Evolutionary conservation across 148 eudicot species (phyloP).

Genomic region (Simmondsia chinensis): DNA sequence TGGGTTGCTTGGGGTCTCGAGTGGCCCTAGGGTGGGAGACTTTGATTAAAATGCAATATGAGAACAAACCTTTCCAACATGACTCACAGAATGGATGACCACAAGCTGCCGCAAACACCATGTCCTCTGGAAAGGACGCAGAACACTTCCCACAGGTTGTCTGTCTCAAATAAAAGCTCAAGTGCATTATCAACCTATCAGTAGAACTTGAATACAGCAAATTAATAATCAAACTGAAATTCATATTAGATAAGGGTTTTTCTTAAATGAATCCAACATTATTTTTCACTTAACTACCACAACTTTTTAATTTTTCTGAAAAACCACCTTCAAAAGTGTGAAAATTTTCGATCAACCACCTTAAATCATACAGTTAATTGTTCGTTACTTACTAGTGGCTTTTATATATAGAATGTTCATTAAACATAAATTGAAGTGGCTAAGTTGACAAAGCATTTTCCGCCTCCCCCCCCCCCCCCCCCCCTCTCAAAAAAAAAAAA

Average conservation of each 20-base stretch:
- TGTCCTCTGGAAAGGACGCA: slow-evolving; percentile 9
- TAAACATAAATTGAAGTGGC: no score
- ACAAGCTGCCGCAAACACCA: slow-evolving; percentile 24
- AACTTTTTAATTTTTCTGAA: no score
- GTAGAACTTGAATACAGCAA: not conserved
- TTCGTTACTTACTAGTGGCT: no score
- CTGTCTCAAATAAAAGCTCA: slow-evolving; percentile 13
- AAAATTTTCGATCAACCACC: no score
- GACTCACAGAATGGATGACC: slow-evolving; percentile 36
- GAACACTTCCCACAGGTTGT: slow-evolving; percentile 37
- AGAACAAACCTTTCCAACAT: slow-evolving; percentile 41
- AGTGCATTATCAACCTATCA: not conserved
- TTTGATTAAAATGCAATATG: not conserved
- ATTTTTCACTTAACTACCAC: no score
- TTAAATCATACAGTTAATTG: no score
- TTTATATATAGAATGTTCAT: no score
- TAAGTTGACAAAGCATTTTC: no score
- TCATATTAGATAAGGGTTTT: not conserved
- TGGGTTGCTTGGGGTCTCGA: not conserved
- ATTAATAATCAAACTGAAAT: not conserved
- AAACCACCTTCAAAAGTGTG: no score
- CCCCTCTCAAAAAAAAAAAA: no score
- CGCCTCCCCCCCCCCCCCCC: no score
- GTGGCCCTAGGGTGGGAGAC: not conserved
- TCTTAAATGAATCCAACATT: no score